These are phyloP conservation scores for Fusarium sp. DNA, from an alignment of 2,329 filamentous ascomycete genomes.

Conservation along the genomic window DNA sequence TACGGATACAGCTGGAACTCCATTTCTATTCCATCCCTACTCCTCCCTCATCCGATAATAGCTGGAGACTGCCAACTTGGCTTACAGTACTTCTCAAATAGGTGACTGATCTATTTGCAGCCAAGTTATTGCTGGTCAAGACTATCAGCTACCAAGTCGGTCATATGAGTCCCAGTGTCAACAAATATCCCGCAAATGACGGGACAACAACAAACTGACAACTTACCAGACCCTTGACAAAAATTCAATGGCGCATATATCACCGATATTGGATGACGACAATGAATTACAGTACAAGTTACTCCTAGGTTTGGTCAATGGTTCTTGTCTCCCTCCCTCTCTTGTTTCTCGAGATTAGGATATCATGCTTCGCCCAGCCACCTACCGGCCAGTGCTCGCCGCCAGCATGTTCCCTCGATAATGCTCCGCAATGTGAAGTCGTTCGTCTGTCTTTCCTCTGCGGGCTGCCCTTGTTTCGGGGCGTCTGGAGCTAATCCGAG, in stretches of 20 bases:
- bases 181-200: conserved; percentile 22
- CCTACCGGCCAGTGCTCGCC: conserved; percentile 32
- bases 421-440: not conserved
- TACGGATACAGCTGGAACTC: conserved; percentile 18
- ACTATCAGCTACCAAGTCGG: not conserved
- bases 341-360: conserved; percentile 32
- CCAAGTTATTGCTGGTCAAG: not conserved
- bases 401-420: conserved; percentile 25
- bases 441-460: not conserved
- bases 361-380: conserved; percentile 35
- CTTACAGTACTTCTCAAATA: not conserved
- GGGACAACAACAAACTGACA: not conserved
- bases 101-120: conserved; percentile 9
- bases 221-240: not conserved
- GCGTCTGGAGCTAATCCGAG: conserved; percentile 32
- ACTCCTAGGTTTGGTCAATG: not conserved
- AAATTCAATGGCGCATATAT: conserved; percentile 7
- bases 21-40: not conserved
- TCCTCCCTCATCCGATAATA: not conserved
- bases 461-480: conserved; percentile 24
- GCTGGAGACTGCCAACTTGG: not conserved
- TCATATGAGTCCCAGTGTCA: conserved; percentile 6
- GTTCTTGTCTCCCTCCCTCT: conserved; percentile 1
- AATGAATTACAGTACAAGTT: not conserved
- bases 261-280: conserved; percentile 10